phyloP scores from a whole-genome alignment of 202 grass and related monocot genomes.

The Digitaria exilis region DNA sequence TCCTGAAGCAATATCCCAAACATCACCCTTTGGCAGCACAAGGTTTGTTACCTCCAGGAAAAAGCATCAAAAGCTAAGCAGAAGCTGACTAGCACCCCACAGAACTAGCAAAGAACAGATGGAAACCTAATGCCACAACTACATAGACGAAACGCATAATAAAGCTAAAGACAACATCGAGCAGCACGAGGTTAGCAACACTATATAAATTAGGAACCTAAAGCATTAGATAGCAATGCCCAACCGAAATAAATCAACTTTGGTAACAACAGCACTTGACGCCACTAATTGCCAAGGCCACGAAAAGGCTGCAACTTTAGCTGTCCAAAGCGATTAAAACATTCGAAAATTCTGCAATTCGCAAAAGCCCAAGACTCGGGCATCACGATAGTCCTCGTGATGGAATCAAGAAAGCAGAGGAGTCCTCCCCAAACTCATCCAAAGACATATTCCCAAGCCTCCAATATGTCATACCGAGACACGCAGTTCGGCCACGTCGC shows the following conservation, averaged over 20 bases:
- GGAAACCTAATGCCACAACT: conserved; percentile 16
- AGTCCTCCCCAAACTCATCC: background rate
- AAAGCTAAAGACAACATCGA: conserved; percentile 26
- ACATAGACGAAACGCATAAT: conserved; percentile 5
- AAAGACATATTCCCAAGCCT: conserved; percentile 32
- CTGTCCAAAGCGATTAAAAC: background rate
- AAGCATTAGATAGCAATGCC: background rate
- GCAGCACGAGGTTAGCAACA: background rate
- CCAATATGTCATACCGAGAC: conserved; percentile 27
- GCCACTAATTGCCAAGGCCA: background rate
- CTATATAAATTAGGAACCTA: background rate
- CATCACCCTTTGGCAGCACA: background rate
- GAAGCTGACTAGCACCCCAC: background rate
- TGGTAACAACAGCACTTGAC: conserved; percentile 5
- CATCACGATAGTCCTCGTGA: background rate
- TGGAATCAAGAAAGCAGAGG: conserved; percentile 35
- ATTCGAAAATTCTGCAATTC: background rate
- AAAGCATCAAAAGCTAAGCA: conserved; percentile 21
- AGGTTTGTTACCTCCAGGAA: conserved; percentile 3
- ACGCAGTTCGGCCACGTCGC: conserved; percentile 41
- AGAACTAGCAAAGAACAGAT: too few species aligned
- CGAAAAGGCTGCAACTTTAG: conserved; percentile 1
- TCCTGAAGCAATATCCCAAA: conserved; percentile 27
- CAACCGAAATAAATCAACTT: conserved; percentile 20
- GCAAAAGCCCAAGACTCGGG: background rate